Evolutionary conservation across 2,329 filamentous ascomycete species (phyloP), one percentile per base, ranked within the genome.

Genomic region (Metarhizium guizhouense): DNA sequence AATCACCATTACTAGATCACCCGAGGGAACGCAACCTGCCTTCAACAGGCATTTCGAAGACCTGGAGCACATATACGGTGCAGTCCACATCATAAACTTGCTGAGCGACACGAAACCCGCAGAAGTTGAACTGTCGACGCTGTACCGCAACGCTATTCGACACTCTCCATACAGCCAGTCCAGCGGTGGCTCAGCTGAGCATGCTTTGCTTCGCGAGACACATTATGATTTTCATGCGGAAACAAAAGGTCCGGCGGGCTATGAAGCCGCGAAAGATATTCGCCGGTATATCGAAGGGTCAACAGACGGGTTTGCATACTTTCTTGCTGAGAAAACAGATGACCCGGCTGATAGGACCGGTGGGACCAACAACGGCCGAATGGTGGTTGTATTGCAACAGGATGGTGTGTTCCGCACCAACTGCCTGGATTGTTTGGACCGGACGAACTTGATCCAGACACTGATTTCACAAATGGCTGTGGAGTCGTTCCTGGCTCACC

Each of bases 151-250:
- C 58, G 93, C 94, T 60, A 83, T 96, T 57, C 76, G 74, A 20
- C 81, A 87, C 64, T 94, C 85, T 60, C 83, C 88, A 0, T 72
- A 95, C n/a, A 87, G 86, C 61, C 76, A 77, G 14, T 72, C 75
- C 29, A 79, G 74, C 6, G 77, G 81, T 40, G 75, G 77, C 32
- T 77, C 79, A 3, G 63, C 64, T 13, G 88, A 90, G 58, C 89
- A 93, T 64, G 82, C 87, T 51, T 78, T 96, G 42, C 72, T 97
- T 34, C 82, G 82, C 59, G 81, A 87, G 57, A 95, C 93, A 1
- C 90, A 96, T 65, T 99, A 94, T 67, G 94, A 99, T 70, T 97
- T 99, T 58, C 92, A 97, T 67, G 93, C 92, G 3, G 91, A 97
- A 70, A 96, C 94, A 1, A 88, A 88, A 64, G 90, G 88, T 0